Evolutionary conservation across 768 basidiomycete genomes (phyloP), one percentile per base, ranked within the genome.

Genomic region (Tubosaeta sp.): DNA sequence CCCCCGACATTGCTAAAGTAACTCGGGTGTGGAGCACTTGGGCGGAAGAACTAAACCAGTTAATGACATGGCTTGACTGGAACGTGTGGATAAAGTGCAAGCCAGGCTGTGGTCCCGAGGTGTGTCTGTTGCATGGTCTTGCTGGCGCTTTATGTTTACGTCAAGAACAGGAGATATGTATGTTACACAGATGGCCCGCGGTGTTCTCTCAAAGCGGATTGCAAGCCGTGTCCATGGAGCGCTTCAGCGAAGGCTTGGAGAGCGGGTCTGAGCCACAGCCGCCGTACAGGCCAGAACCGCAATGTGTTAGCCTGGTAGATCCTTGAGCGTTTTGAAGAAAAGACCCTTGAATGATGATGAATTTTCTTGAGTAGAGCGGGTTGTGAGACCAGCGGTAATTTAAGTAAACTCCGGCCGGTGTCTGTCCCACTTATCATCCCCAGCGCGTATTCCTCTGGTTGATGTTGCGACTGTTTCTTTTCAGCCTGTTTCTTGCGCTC

Each of bases 51-150:
- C 42, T 75, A 11, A 53, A 65, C 8, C 53, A 48, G 13, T 57
- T 80, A 31, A 76, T 78, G 69, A 45, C 39, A 0, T 80, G 79
- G 79, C 60, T 81, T 2, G 78, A 75, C 54, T 81, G 79, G 78
- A 71, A 67, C 46, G 60, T 69, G 14, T 80, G 79, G 78, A 58
- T 72, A 5, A 74, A 64, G 38, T 80, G 79, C 53, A 59, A 57
- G 0, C 78, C 77, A 12, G 71, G 62, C 1, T 81, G 79, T 61
- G 58, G 59, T 2, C 64, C 66, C 39, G 74, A 77, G 66, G 78
- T 79, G 52, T 3, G 71, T 65, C n/a, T 10, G 42, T 29, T 43
- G 27, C 10, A 29, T n/a, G 25, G 27, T 43, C 42, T 5, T 29
- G 42, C 11, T 9, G n/a, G 6, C 11, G 14, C 42, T 16, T 16